Evolutionary conservation across 495 filamentous ascomycete species (phyloP), one percentile per base, ranked within the genome.

Genomic region (Penicillium ochrochloron): DNA sequence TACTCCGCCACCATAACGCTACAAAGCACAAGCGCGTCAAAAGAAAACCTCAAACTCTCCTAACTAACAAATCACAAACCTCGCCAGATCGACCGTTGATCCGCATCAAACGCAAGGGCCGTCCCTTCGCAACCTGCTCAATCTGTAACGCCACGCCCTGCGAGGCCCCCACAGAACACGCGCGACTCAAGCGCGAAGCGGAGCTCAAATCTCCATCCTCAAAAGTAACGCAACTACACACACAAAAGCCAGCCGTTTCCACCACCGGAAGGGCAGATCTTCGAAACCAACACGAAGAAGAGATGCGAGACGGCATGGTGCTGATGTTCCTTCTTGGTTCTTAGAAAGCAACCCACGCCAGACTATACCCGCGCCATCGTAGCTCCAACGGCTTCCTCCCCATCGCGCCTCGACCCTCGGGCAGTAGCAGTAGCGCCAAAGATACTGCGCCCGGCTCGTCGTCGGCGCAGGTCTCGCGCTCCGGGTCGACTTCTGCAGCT

Each of bases 101-200:
- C 69, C 93, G 92, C 76, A 97, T 98, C 83, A 94, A 95, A 81
- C 94, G 96, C 76, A 98, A 99, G 72, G 95, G 95, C 70, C 90
- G 95, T 61, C 95, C 95, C 52, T 94, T 98, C 65, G 94, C 94
- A 67, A 94, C 97, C 86, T 99, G 95, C 77, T 86, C 91, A 64
- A 90, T 98, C 76, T 99, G 95, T 79, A 89, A 94, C 70, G 89
- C 92, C 73, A 87, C 89, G 27, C 91, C 95, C 71, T 93, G 95
- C 82, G 93, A 93, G 77, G 91, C 92, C 64, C 92, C 94, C 55
- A 88, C 92, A 39, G 89, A 93, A 57, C 95, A 99, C 75, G 86
- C 92, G 71, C 93, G 93, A 77, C 96, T 93, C 78, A 94, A 96
- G 74, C 97, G 95, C 75, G 93, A 92, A 70, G 91, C 92, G 74